Conservation (phyloP, 177 flowering plant genomes). For the Telopea speciosissima region DNA sequence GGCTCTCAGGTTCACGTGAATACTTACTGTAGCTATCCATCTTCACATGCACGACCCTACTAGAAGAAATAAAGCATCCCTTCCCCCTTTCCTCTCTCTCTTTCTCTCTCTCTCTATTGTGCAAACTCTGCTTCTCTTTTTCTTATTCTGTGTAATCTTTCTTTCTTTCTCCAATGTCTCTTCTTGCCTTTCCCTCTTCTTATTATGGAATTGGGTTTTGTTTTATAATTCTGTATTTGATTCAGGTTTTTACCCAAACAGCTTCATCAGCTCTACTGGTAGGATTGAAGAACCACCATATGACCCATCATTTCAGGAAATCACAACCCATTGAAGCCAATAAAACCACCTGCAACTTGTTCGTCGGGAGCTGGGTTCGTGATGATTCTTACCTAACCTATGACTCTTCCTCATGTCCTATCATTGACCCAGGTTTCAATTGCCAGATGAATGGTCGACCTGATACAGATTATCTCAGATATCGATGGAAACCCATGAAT, state of each 20-base stretch:
- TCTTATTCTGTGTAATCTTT: neutral
- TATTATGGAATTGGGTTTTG: neutral
- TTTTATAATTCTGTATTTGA: neutral
- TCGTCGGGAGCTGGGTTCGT: conserved; percentile 60
- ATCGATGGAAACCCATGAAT: conserved; percentile 59
- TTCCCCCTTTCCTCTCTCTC: neutral
- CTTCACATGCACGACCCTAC: conserved; percentile 1
- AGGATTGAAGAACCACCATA: conserved; percentile 33
- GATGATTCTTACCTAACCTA: conserved; percentile 63
- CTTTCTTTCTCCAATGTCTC: conserved; percentile 8
- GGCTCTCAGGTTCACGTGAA: neutral
- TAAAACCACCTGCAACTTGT: conserved; percentile 44
- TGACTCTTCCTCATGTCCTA: conserved; percentile 44
- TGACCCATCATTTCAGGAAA: conserved; percentile 21
- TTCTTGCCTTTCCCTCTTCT: neutral
- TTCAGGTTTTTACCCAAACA: conserved; percentile 14
- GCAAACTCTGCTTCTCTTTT: conserved; percentile 4
- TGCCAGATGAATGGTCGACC: conserved; percentile 69
- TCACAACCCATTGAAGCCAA: conserved; percentile 40
- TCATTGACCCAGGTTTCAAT: conserved; percentile 64
- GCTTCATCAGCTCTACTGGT: conserved; percentile 37
- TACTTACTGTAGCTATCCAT: neutral
- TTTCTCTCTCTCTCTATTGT: conserved; percentile 1
- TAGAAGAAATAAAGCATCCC: neutral
- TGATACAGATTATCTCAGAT: conserved; percentile 61